Percentiles rank a stretch among this genome's conserved stretches.
Evolutionary conservation across 768 basidiomycete species (phyloP).

Genomic region (Tulasnella sp.): DNA sequence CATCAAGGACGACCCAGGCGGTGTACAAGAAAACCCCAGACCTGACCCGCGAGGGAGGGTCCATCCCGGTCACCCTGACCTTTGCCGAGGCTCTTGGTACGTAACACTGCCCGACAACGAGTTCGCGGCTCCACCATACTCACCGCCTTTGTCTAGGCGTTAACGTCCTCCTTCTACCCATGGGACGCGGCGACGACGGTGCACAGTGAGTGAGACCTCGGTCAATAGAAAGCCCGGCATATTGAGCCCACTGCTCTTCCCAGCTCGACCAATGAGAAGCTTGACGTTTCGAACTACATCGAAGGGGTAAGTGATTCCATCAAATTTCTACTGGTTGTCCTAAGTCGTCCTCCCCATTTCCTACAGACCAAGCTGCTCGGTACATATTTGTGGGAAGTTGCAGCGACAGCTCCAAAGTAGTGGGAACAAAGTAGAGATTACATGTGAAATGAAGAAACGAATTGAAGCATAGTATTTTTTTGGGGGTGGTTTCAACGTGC

Average conservation of each 20-base stretch:
- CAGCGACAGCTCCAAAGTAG: slow-evolving; percentile 29
- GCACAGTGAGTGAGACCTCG: slow-evolving; percentile 60
- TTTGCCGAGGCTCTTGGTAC: slow-evolving; percentile 77
- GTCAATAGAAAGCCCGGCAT: background rate
- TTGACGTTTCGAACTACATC: slow-evolving; percentile 86
- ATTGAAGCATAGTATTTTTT: background rate
- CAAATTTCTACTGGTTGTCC: background rate
- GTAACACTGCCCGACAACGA: background rate
- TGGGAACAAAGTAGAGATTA: background rate
- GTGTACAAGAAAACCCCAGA: slow-evolving; percentile 75
- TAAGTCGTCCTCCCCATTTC: background rate
- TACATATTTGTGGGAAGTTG: slow-evolving; percentile 75
- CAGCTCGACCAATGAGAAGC: slow-evolving; percentile 92
- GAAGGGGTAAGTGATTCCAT: slow-evolving; percentile 56
- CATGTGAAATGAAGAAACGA: background rate
- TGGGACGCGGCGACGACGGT: slow-evolving; percentile 93
- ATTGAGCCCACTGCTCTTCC: background rate
- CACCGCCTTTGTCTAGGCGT: slow-evolving; percentile 38
- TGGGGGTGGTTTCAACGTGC: background rate
- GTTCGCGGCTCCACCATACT: background rate
- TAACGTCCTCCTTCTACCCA: slow-evolving; percentile 84
- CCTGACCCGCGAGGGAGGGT: slow-evolving; percentile 86
- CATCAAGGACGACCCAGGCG: slow-evolving; percentile 32
- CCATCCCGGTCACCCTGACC: slow-evolving; percentile 88
- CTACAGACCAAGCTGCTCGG: slow-evolving; percentile 68